These are phyloP conservation scores for Oryza officinalis DNA, from an alignment of 176 grass and related monocot species.

Conservation along the genomic window DNA sequence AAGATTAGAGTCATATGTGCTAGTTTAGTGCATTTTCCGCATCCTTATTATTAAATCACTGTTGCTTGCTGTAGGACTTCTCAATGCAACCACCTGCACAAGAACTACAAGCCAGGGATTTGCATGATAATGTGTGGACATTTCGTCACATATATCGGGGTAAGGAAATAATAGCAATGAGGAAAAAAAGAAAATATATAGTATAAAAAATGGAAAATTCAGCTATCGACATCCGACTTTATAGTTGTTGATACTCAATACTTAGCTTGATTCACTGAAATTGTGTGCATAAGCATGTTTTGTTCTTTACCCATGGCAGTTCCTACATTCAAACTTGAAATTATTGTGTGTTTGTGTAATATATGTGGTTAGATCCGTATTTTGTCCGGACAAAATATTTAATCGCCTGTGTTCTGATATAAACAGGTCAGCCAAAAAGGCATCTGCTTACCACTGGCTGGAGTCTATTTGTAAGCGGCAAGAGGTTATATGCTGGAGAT, in stretches of 20 bases:
- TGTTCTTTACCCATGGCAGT: not conserved
- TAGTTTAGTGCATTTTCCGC: conserved; percentile 7
- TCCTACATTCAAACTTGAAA: not conserved
- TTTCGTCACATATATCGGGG: conserved; percentile 76
- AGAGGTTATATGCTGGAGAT: conserved; percentile 70
- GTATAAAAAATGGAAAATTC: conserved; percentile 10
- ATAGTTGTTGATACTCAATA: not conserved
- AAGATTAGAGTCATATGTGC: not conserved
- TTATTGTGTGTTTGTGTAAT: not conserved
- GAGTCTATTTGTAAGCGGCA: conserved; percentile 78
- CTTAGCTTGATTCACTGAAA: not conserved
- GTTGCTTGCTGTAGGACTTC: conserved; percentile 52
- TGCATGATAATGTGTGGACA: conserved; percentile 66
- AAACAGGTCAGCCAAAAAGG: conserved; percentile 67
- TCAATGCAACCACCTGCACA: conserved; percentile 65
- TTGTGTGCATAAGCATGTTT: not conserved
- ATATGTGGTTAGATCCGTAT: not conserved
- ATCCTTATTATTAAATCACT: not conserved
- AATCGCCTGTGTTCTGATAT: not conserved
- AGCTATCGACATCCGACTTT: not conserved
- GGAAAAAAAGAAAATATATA: not conserved
- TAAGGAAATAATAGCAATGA: conserved; percentile 6
- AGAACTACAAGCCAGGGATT: conserved; percentile 69
- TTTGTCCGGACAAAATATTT: conserved; percentile 17
- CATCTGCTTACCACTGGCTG: conserved; percentile 79